These are phyloP conservation scores for Uncinocarpus reesii DNA, from an alignment of 2,329 filamentous ascomycete genomes.

Conservation along the genomic window DNA sequence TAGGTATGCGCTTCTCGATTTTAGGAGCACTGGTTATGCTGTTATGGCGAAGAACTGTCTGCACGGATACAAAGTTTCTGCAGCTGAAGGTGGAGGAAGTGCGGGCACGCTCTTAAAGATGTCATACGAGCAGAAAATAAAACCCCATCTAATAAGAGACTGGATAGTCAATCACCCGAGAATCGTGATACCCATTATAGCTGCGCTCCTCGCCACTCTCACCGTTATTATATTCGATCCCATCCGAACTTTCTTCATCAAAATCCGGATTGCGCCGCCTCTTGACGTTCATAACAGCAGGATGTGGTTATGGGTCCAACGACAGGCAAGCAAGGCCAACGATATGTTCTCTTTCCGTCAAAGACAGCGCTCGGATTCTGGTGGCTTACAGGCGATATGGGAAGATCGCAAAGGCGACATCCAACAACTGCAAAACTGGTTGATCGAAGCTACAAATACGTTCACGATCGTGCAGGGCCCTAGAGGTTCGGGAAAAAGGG, in stretches of 20 bases:
- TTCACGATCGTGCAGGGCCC: constrained; percentile 92
- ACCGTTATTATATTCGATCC: constrained; percentile 90
- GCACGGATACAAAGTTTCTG: constrained; percentile 66
- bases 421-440: constrained; percentile 69
- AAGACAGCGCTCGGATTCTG: constrained; percentile 47
- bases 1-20: constrained; percentile 70
- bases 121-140: constrained; percentile 70
- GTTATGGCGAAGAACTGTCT: constrained; percentile 88
- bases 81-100: constrained; percentile 62
- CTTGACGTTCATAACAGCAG: constrained; percentile 64
- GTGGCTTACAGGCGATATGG: constrained; percentile 71
- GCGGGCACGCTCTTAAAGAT: constrained; percentile 66
- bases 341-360: constrained; percentile 34
- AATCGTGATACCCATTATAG: constrained; percentile 73
- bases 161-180: constrained; percentile 80
- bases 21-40: constrained; percentile 59
- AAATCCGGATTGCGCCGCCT: constrained; percentile 68
- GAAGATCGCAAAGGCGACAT: constrained; percentile 76
- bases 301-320: constrained; percentile 71
- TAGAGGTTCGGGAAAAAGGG: constrained; percentile 79
- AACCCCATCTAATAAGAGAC: constrained; percentile 69
- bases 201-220: constrained; percentile 68
- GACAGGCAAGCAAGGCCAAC: constrained; percentile 44
- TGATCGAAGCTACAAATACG: constrained; percentile 78
- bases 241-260: constrained; percentile 86